Evolutionary conservation across 75 land plant genomes (phyloP).

Genomic region (Selaginella moellendorffii): DNA sequence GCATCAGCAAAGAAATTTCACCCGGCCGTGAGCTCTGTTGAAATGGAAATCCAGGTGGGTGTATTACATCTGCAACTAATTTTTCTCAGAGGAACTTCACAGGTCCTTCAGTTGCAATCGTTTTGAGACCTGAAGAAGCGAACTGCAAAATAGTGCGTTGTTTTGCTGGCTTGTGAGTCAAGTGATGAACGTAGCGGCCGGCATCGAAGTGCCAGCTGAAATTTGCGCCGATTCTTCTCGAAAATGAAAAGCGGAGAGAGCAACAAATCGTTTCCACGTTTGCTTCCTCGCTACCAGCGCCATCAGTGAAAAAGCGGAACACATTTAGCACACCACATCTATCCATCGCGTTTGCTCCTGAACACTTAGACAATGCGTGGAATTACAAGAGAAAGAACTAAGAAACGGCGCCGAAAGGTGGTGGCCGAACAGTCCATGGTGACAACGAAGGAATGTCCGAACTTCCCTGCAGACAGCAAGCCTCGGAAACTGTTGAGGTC

Average conservation of each 20-base stretch:
- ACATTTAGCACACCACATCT: not conserved
- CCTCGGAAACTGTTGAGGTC: not conserved
- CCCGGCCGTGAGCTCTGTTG: conserved; percentile 82
- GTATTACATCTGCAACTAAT: not conserved
- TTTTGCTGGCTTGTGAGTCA: conserved; percentile 71
- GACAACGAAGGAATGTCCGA: not conserved
- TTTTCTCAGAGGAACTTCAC: conserved; percentile 12
- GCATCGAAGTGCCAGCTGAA: not conserved
- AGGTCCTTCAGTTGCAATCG: conserved; percentile 59
- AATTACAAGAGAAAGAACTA: conserved; percentile 73
- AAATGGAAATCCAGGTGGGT: conserved; percentile 30
- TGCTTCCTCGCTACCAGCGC: no score
- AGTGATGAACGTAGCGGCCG: conserved; percentile 55
- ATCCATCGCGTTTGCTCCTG: conserved; percentile 42
- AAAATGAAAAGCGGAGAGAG: not conserved
- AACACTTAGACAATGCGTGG: conserved; percentile 96
- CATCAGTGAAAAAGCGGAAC: no score
- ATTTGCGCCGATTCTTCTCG: not conserved
- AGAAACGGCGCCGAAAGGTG: conserved; percentile 4
- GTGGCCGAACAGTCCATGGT: not conserved
- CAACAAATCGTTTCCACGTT: not conserved
- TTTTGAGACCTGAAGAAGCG: conserved; percentile 61
- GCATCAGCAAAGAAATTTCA: conserved; percentile 64
- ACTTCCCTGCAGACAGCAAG: not conserved
- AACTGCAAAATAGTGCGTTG: conserved; percentile 55